Conservation (phyloP, 164 flowering plant genomes). For the Houttuynia cordata region DNA sequence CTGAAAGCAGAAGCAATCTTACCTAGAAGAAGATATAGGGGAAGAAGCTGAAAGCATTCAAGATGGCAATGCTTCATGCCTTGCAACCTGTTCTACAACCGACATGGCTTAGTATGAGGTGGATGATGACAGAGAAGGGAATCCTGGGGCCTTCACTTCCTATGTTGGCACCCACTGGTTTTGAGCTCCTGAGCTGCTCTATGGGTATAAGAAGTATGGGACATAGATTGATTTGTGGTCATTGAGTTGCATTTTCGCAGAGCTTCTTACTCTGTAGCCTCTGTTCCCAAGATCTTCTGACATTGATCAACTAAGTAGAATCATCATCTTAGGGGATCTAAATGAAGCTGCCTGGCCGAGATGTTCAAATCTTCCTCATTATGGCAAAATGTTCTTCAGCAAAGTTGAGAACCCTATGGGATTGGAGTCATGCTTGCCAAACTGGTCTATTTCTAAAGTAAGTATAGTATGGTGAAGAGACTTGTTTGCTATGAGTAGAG, state of each 20-base stretch:
- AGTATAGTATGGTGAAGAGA: slow-evolving; percentile 32
- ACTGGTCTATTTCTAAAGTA: slow-evolving; percentile 46
- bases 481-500: slow-evolving; percentile 57
- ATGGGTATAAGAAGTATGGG: slow-evolving; percentile 71
- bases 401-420: slow-evolving; percentile 49
- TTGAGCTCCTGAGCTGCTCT: slow-evolving; percentile 82
- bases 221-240: slow-evolving; percentile 87
- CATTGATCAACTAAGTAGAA: slow-evolving; percentile 80
- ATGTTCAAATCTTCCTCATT: slow-evolving; percentile 58
- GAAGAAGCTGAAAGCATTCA: slow-evolving; percentile 25
- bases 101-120: slow-evolving; percentile 52
- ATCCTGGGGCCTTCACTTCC: slow-evolving; percentile 53
- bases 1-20: slow-evolving; percentile 24
- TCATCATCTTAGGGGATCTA: no score
- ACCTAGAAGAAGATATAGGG: slow-evolving; percentile 42
- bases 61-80: slow-evolving; percentile 63
- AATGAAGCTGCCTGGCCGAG: no score
- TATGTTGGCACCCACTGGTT: slow-evolving; percentile 96
- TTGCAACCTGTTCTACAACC: slow-evolving; percentile 61
- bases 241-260: slow-evolving; percentile 79
- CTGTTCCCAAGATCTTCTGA: slow-evolving; percentile 86
- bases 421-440: slow-evolving; percentile 44
- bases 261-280: slow-evolving; percentile 68
- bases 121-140: slow-evolving; percentile 29
- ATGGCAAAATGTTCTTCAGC: slow-evolving; percentile 50